Evolutionary conservation across 805 yeast species (phyloP), one percentile per base, ranked within the genome.

Genomic region (Saturnispora dispora): DNA sequence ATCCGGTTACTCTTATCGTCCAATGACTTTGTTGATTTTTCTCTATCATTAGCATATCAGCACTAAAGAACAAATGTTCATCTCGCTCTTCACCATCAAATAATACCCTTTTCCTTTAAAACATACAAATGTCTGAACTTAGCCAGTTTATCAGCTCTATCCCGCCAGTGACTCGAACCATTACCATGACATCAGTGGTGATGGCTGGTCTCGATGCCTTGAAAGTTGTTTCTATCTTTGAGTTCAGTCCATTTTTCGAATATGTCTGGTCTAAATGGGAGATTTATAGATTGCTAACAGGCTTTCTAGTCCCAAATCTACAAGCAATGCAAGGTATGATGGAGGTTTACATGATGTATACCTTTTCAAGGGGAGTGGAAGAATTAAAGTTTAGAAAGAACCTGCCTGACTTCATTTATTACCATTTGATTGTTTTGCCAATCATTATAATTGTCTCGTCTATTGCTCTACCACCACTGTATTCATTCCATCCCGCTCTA

Each of bases 91-190:
- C 23, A 33, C 22, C 15, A 5, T 18, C 23, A 20, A 22, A 9
- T 11, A 22, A 30, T 42, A 18, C 32, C 17, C 37, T 39, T 45
- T 22, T 22, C 17, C 25, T 41, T 49, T 5, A 13, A 48, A 25
- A n/a, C n/a, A 20, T 17, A 4, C 17, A 18, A 18, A 65, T 66
- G 70, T 64, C 70, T 9, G 70, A 66, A 52, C 51, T 66, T 37
- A 63, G 62, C 10, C 66, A 60, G 52, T 72, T 73, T 55, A 68
- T 73, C 9, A 59, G 64, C 2, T 60, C 71, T 0, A 77, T 82
- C 6, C 87, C 87, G 1, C 83, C 85, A 3, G 79, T 81, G 25
- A 81, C 87, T 3, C 68, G 86, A 54, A 72, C 75, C 44, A 66
- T 82, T 50, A 77, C 81, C 2, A 66, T 79, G 37, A 60, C 75